phyloP scores from a whole-genome alignment of 768 basidiomycete genomes.

The Rossbeevera mucosa region DNA sequence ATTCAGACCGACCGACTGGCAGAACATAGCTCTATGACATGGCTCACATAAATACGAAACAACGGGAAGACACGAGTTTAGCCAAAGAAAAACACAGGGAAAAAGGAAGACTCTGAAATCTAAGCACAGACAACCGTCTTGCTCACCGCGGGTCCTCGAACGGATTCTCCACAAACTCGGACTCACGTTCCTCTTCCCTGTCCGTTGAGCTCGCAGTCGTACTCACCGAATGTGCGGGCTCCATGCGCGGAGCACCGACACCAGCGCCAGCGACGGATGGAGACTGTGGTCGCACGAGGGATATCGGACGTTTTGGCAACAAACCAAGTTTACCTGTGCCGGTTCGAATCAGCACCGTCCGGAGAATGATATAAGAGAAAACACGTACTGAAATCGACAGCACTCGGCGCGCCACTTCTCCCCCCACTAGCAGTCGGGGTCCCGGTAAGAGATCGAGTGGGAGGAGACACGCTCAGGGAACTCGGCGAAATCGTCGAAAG shows the following conservation, averaged over 20 bases:
- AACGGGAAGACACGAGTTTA: no score
- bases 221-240: conserved; percentile 9
- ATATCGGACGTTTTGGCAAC: conserved; percentile 71
- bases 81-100: no score
- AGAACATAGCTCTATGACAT: neutral
- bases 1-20: neutral
- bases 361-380: no score
- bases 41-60: neutral
- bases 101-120: neutral
- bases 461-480: neutral
- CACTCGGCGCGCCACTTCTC: conserved; percentile 11
- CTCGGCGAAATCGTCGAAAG: neutral
- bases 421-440: conserved; percentile 6
- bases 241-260: conserved; percentile 5
- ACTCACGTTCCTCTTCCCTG: conserved; percentile 44
- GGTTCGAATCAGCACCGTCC: neutral
- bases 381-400: conserved; percentile 33
- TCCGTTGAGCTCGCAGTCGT: conserved; percentile 27
- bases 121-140: neutral
- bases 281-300: conserved; percentile 36
- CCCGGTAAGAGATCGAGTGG: neutral
- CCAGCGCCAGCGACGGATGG: conserved; percentile 21
- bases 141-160: conserved; percentile 48
- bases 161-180: conserved; percentile 73
- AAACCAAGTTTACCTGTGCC: conserved; percentile 59